Percentiles rank a stretch among this genome's conserved stretches.
phyloP scores from a whole-genome alignment of 371 early-diverging fungal genomes.

The Mucor racemosus region DNA sequence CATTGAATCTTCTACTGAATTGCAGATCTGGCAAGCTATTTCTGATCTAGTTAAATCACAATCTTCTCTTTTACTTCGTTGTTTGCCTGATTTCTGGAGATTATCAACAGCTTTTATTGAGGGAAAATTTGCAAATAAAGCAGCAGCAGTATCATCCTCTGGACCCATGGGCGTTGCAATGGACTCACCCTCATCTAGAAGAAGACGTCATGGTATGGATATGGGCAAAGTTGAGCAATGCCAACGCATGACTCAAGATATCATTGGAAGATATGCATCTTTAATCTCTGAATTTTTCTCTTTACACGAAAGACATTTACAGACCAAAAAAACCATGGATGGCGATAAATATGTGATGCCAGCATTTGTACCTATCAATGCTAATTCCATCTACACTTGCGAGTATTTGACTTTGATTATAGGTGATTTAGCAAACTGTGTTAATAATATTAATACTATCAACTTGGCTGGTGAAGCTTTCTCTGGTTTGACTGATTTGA shows the following conservation, averaged over 20 bases:
- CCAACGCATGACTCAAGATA: slow-evolving; percentile 77
- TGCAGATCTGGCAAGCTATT: slow-evolving; percentile 75
- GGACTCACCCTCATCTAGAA: slow-evolving; percentile 24
- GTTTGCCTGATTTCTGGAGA: slow-evolving; percentile 94
- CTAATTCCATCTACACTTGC: slow-evolving; percentile 61
- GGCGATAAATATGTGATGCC: slow-evolving; percentile 37
- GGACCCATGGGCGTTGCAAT: slow-evolving; percentile 14
- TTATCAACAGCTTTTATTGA: slow-evolving; percentile 84
- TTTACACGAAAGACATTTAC: slow-evolving; percentile 33
- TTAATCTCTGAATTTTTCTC: slow-evolving; percentile 64
- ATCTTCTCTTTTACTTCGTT: slow-evolving; percentile 73
- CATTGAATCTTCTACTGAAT: slow-evolving; percentile 44
- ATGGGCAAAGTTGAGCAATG: slow-evolving; percentile 76
- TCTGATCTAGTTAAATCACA: slow-evolving; percentile 72
- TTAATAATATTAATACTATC: slow-evolving; percentile 61
- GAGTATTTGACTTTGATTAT: slow-evolving; percentile 63
- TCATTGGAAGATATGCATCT: slow-evolving; percentile 66
- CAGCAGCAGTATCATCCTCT: slow-evolving; percentile 23
- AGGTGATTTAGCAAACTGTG: slow-evolving; percentile 60
- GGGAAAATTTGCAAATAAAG: slow-evolving; percentile 72
- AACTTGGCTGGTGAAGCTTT: slow-evolving; percentile 63
- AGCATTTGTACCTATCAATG: slow-evolving; percentile 48
- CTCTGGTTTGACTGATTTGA: slow-evolving; percentile 54
- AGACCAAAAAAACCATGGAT: slow-evolving; percentile 34
- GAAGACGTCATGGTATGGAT: slow-evolving; percentile 64